Evolutionary conservation across 2,329 filamentous ascomycete genomes (phyloP).

Genomic region (Dryadomyces quercivorus): DNA sequence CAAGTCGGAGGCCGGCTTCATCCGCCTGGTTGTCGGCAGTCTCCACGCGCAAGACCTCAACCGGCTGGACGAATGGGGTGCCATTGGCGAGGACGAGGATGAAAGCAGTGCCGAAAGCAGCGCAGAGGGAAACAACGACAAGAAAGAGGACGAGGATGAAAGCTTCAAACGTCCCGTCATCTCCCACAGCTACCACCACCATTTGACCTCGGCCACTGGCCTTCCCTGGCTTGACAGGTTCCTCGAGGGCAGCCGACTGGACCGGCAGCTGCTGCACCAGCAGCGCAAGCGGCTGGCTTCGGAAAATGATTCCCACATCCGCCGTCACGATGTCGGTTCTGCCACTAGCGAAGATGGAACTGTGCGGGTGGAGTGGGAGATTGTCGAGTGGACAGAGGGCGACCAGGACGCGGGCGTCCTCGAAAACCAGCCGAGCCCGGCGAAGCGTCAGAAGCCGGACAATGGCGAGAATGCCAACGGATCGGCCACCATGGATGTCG

Average conservation of each 20-base stretch:
- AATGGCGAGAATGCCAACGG: constrained; percentile 22
- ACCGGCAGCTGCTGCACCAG: constrained; percentile 48
- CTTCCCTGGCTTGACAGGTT: constrained; percentile 80
- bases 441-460: constrained; percentile 39
- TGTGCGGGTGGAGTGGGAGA: constrained; percentile 68
- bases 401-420: constrained; percentile 13
- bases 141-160: constrained; percentile 11
- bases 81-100: constrained; percentile 41
- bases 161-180: constrained; percentile 31
- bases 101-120: constrained; percentile 17
- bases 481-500: constrained; percentile 9
- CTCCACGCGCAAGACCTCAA: constrained; percentile 58
- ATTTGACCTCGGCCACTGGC: constrained; percentile 23
- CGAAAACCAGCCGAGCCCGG: constrained; percentile 19
- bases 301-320: constrained; percentile 5
- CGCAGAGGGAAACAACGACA: constrained; percentile 15
- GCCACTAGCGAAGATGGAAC: constrained; percentile 45
- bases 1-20: constrained; percentile 58
- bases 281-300: constrained; percentile 36
- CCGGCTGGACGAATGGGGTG: constrained; percentile 59
- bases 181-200: constrained; percentile 24
- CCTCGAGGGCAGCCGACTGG: constrained; percentile 63
- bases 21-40: constrained; percentile 72
- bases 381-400: constrained; percentile 57
- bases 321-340: constrained; percentile 5